These are phyloP conservation scores for Cladorrhinum samala DNA, from an alignment of 495 filamentous ascomycete genomes.

Conservation along the genomic window DNA sequence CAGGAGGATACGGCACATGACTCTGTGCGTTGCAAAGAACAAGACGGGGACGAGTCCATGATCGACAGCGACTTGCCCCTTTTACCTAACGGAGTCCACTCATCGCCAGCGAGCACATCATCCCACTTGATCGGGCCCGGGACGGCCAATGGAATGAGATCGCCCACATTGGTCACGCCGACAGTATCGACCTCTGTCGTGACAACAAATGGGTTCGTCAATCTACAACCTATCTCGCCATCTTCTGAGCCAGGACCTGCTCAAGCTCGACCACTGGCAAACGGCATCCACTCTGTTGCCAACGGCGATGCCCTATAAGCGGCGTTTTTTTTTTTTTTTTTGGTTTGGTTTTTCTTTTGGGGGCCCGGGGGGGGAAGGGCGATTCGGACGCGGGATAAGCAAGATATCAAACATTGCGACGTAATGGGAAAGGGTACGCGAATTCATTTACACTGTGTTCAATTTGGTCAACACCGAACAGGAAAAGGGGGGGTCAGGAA, in stretches of 20 bases:
- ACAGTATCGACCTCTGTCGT: neutral
- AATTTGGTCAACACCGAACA: no score
- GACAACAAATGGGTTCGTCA: conserved; percentile 12
- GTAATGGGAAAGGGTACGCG: no score
- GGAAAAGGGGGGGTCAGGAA: no score
- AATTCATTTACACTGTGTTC: no score
- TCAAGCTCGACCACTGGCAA: conserved; percentile 23
- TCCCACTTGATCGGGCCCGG: conserved; percentile 5
- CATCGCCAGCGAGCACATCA: conserved; percentile 20
- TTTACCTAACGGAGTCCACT: conserved; percentile 31
- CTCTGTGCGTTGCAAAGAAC: conserved; percentile 37
- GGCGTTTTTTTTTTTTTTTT: no score
- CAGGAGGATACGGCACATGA: conserved; percentile 43
- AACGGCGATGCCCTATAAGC: conserved; percentile 11
- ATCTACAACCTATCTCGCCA: conserved; percentile 28
- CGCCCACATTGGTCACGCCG: conserved; percentile 9
- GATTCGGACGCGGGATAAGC: no score
- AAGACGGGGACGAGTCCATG: conserved; percentile 37
- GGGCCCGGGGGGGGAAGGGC: no score
- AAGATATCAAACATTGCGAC: no score
- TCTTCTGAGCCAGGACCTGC: conserved; percentile 25
- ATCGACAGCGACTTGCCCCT: conserved; percentile 17
- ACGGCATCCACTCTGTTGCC: conserved; percentile 21
- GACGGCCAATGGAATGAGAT: conserved; percentile 17
- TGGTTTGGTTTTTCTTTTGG: no score